phyloP scores from a whole-genome alignment of 352 stramenopile genomes.

The Phytophthora sojae region DNA sequence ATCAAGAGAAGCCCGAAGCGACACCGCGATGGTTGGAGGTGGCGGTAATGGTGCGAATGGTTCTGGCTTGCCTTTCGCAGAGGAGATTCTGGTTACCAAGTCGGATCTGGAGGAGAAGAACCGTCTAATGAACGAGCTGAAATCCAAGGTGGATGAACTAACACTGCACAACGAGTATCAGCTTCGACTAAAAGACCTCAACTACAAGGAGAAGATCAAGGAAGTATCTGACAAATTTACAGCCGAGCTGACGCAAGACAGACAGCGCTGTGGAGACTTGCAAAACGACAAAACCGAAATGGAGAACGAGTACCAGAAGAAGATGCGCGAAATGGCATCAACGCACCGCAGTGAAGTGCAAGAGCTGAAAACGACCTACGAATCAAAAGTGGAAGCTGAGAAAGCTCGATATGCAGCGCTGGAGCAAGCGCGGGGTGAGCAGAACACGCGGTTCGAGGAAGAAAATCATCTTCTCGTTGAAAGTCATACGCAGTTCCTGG shows the following conservation, averaged over 20 bases:
- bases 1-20: slow-evolving; percentile 36
- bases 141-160: slow-evolving; percentile 95
- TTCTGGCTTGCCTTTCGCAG: slow-evolving; percentile 81
- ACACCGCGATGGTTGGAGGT: slow-evolving; percentile 41
- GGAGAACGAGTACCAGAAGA: slow-evolving; percentile 92
- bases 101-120: slow-evolving; percentile 95
- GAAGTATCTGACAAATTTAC: slow-evolving; percentile 95
- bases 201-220: slow-evolving; percentile 97
- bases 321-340: slow-evolving; percentile 91
- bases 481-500: slow-evolving; percentile 87
- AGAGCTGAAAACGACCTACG: slow-evolving; percentile 92
- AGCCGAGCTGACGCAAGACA: slow-evolving; percentile 93
- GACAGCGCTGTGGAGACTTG: slow-evolving; percentile 90
- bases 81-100: slow-evolving; percentile 95
- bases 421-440: slow-evolving; percentile 73
- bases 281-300: slow-evolving; percentile 92
- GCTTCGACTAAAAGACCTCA: slow-evolving; percentile 95
- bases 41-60: slow-evolving; percentile 52
- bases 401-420: slow-evolving; percentile 90
- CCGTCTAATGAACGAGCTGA: slow-evolving; percentile 92
- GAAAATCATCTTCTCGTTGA: slow-evolving; percentile 84
- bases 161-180: slow-evolving; percentile 96
- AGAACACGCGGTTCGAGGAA: slow-evolving; percentile 78
- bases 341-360: slow-evolving; percentile 91
- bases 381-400: slow-evolving; percentile 92